Conservation (phyloP, 257 asterid genomes). For the Forsythia viridissima region DNA sequence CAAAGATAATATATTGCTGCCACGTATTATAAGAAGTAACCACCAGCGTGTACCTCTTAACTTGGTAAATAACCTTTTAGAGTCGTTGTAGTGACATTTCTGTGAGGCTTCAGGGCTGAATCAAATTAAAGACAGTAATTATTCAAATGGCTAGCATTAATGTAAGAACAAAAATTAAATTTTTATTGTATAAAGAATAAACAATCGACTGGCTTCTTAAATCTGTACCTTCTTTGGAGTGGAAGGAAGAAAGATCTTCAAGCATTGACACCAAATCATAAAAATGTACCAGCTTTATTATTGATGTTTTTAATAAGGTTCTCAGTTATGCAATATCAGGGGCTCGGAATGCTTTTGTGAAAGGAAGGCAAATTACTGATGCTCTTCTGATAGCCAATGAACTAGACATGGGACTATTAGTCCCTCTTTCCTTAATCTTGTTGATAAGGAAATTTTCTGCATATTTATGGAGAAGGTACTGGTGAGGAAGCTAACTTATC, state of each 20-base stretch:
- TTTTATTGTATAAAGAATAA: slow-evolving; percentile 1
- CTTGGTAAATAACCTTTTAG: slow-evolving; percentile 26
- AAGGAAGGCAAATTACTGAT: neutral
- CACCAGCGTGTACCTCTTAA: slow-evolving; percentile 27
- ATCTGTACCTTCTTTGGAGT: neutral
- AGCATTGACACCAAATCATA: neutral
- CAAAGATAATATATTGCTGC: neutral
- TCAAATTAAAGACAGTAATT: slow-evolving; percentile 14
- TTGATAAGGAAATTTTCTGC: too few species aligned
- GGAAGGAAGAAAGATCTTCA: neutral
- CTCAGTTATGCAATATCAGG: neutral
- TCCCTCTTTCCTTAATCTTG: too few species aligned
- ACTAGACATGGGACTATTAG: too few species aligned
- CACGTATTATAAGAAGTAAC: slow-evolving; percentile 5
- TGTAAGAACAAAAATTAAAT: neutral
- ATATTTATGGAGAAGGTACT: too few species aligned
- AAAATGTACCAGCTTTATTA: neutral
- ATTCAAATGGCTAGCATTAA: neutral
- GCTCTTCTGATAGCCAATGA: neutral
- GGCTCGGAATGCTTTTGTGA: neutral
- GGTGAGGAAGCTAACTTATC: too few species aligned
- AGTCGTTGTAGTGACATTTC: slow-evolving; percentile 37
- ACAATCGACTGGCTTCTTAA: neutral
- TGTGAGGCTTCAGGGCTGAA: slow-evolving; percentile 82
- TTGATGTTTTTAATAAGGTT: neutral